Conservation (phyloP, 768 basidiomycete genomes). For the Lactarius hengduanensis region DNA sequence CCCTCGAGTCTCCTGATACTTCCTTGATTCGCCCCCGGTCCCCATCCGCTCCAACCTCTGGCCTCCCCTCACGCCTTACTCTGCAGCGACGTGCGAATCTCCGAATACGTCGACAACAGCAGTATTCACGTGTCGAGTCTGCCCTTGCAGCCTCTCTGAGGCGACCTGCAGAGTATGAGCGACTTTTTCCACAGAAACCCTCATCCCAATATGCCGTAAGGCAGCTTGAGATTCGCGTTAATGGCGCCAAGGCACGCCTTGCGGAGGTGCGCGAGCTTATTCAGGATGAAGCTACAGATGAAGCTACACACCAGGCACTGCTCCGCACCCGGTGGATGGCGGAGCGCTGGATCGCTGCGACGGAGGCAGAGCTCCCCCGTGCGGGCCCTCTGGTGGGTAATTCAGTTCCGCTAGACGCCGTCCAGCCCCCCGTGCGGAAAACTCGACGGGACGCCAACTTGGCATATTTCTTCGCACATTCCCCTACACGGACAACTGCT, state of each 20-base stretch:
- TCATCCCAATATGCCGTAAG: slow-evolving; percentile 12
- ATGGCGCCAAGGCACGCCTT: slow-evolving; percentile 18
- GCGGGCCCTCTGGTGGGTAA: neutral
- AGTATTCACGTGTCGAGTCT: slow-evolving; percentile 22
- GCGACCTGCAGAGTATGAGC: slow-evolving; percentile 13
- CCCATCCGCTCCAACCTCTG: neutral
- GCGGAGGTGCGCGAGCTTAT: slow-evolving; percentile 23
- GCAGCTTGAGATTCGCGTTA: slow-evolving; percentile 16
- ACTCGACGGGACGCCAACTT: slow-evolving; percentile 24
- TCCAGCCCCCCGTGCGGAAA: neutral
- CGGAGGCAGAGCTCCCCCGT: slow-evolving; percentile 14
- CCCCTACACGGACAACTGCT: slow-evolving; percentile 21
- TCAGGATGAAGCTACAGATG: slow-evolving; percentile 17
- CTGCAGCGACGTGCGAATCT: slow-evolving; percentile 8
- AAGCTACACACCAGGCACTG: slow-evolving; percentile 3
- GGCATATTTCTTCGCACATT: slow-evolving; percentile 26
- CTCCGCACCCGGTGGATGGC: slow-evolving; percentile 27
- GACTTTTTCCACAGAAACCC: slow-evolving; percentile 14
- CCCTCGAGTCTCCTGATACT: neutral
- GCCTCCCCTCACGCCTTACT: neutral
- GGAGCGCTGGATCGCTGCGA: slow-evolving; percentile 23
- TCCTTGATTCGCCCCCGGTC: neutral
- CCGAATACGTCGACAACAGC: slow-evolving; percentile 17
- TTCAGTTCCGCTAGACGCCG: neutral
- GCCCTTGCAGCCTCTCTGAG: slow-evolving; percentile 14